phyloP scores from a whole-genome alignment of 2,329 filamentous ascomycete species.

The Fusarium hainanense region DNA sequence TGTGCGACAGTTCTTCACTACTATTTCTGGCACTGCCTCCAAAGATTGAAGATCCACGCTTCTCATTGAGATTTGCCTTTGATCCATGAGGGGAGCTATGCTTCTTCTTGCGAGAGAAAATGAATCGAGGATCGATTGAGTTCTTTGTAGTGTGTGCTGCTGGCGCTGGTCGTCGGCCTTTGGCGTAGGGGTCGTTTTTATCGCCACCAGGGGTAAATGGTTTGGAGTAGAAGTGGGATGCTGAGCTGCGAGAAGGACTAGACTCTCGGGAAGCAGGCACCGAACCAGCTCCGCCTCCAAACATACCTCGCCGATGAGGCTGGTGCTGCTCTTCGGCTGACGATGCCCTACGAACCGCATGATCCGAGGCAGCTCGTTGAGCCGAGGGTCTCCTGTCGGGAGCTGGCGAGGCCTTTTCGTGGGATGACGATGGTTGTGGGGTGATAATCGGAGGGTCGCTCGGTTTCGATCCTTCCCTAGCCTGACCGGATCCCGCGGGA shows the following conservation, averaged over 20 bases:
- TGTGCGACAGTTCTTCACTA: conserved; percentile 51
- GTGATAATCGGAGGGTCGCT: conserved; percentile 66
- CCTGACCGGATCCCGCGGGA: conserved; percentile 76
- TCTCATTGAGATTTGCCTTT: conserved; percentile 64
- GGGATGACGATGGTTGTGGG: conserved; percentile 72
- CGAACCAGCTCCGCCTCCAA: conserved; percentile 64
- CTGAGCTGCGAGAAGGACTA: conserved; percentile 72
- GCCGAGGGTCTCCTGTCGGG: conserved; percentile 55
- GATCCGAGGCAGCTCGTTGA: conserved; percentile 58
- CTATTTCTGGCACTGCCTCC: conserved; percentile 48
- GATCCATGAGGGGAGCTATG: conserved; percentile 67
- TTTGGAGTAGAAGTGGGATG: conserved; percentile 74
- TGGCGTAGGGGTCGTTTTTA: conserved; percentile 86
- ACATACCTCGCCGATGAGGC: conserved; percentile 66
- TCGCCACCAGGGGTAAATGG: conserved; percentile 84
- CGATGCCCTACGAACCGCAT: conserved; percentile 56
- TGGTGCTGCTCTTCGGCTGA: conserved; percentile 54
- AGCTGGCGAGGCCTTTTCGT: conserved; percentile 60
- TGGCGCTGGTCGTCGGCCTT: conserved; percentile 79
- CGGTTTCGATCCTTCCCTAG: conserved; percentile 53
- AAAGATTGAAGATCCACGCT: conserved; percentile 60
- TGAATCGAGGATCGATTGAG: conserved; percentile 81
- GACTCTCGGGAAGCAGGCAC: conserved; percentile 69
- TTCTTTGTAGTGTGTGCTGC: conserved; percentile 70
- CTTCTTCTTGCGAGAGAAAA: conserved; percentile 82